Evolutionary conservation across 192 early-diverging fungal species (phyloP).

Genomic region (Cladochytrium replicatum): DNA sequence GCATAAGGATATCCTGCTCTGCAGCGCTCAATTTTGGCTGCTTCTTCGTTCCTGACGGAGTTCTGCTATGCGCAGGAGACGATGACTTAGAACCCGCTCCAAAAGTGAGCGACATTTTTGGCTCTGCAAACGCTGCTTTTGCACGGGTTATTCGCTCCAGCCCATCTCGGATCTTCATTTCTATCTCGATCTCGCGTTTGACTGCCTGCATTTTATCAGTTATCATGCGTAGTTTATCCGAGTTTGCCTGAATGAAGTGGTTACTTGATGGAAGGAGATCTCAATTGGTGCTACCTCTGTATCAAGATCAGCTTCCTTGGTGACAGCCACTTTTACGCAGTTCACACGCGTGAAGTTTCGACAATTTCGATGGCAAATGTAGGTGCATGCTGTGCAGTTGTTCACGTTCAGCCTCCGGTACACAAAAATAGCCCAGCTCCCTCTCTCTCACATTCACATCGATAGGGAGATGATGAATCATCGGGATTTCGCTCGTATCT

Average conservation of each 20-base stretch:
- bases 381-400: slow-evolving; percentile 29
- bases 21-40: neutral
- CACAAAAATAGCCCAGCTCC: neutral
- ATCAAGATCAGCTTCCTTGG: slow-evolving; percentile 20
- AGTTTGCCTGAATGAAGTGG: slow-evolving; percentile 5
- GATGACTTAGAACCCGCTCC: too few species aligned
- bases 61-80: neutral
- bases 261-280: slow-evolving; percentile 9
- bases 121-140: slow-evolving; percentile 21
- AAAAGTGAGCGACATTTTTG: neutral
- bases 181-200: slow-evolving; percentile 44
- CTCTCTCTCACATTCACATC: slow-evolving; percentile 4
- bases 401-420: slow-evolving; percentile 13
- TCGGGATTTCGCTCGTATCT: slow-evolving; percentile 6
- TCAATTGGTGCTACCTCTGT: slow-evolving; percentile 12
- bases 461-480: neutral
- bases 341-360: slow-evolving; percentile 28
- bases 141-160: slow-evolving; percentile 32
- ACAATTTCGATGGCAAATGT: slow-evolving; percentile 40
- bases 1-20: slow-evolving; percentile 25
- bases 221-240: slow-evolving; percentile 26
- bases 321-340: slow-evolving; percentile 22
- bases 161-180: slow-evolving; percentile 46
- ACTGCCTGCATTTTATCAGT: slow-evolving; percentile 40
- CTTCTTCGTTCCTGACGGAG: neutral